Percentiles rank a stretch among this genome's conserved stretches.
phyloP scores from a whole-genome alignment of 2,329 filamentous ascomycete genomes.

The Hypoxylon sp. region DNA sequence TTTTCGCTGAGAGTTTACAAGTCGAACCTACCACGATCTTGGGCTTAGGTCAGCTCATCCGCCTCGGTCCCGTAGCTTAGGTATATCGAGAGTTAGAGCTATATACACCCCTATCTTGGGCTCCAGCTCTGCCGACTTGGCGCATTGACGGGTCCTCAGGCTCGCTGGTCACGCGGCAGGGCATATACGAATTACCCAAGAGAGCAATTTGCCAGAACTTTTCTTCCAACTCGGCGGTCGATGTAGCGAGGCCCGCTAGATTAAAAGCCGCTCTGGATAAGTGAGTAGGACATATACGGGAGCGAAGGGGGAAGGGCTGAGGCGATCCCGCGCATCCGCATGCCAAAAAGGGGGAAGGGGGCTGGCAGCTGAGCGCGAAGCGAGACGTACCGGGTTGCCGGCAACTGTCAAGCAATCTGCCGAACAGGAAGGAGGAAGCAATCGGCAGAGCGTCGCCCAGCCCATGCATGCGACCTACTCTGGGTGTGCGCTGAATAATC shows the following conservation, averaged over 20 bases:
- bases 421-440: slow-evolving; percentile 37
- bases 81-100: neutral
- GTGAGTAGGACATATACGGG: neutral
- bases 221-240: slow-evolving; percentile 11
- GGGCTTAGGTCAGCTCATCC: neutral
- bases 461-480: slow-evolving; percentile 21
- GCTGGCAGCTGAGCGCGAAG: slow-evolving; percentile 14
- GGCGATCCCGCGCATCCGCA: slow-evolving; percentile 23
- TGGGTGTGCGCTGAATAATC: slow-evolving; percentile 4
- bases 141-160: neutral
- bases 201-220: slow-evolving; percentile 2
- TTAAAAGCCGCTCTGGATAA: slow-evolving; percentile 9
- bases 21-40: neutral
- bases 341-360: neutral
- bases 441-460: slow-evolving; percentile 23
- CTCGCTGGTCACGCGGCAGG: neutral
- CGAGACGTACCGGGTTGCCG: slow-evolving; percentile 33
- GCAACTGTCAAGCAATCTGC: slow-evolving; percentile 32
- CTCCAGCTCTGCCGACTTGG: neutral
- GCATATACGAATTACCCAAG: neutral
- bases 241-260: slow-evolving; percentile 1
- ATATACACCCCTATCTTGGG: neutral
- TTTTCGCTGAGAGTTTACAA: neutral
- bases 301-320: slow-evolving; percentile 8
- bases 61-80: neutral